phyloP scores from a whole-genome alignment of 2,329 filamentous ascomycete genomes.

The Mariannaea sp. region DNA sequence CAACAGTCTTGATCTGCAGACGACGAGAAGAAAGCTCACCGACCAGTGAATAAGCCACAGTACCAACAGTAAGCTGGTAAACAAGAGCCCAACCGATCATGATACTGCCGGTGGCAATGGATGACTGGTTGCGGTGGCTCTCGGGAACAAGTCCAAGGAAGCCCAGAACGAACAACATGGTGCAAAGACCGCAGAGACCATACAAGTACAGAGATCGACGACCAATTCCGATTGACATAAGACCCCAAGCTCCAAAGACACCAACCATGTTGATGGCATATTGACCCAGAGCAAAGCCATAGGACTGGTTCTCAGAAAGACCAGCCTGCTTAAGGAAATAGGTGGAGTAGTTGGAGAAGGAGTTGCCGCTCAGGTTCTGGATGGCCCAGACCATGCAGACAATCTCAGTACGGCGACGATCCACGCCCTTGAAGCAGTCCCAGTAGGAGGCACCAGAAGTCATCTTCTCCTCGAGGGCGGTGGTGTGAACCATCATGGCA shows the following conservation, averaged over 20 bases:
- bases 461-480: conserved; percentile 76
- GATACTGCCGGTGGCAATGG: conserved; percentile 80
- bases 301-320: conserved; percentile 55
- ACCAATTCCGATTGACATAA: conserved; percentile 77
- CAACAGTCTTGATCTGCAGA: conserved; percentile 89
- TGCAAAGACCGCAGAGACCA: conserved; percentile 73
- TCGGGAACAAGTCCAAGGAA: conserved; percentile 78
- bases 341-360: conserved; percentile 68
- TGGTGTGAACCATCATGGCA: conserved; percentile 92
- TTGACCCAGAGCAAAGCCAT: conserved; percentile 66
- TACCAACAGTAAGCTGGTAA: conserved; percentile 87
- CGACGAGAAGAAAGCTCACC: conserved; percentile 81
- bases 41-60: conserved; percentile 87
- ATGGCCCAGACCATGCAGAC: conserved; percentile 69
- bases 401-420: conserved; percentile 76
- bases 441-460: conserved; percentile 74
- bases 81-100: conserved; percentile 83
- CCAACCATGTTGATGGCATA: conserved; percentile 78
- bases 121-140: conserved; percentile 61
- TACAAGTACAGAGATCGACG: conserved; percentile 77
- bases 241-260: conserved; percentile 79
- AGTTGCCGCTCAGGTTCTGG: conserved; percentile 66
- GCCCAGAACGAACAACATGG: conserved; percentile 81
- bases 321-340: conserved; percentile 67
- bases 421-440: conserved; percentile 82